Base-by-base conservation (phyloP, 2,329 filamentous ascomycete genomes). In the Cladosporium sp. region DNA sequence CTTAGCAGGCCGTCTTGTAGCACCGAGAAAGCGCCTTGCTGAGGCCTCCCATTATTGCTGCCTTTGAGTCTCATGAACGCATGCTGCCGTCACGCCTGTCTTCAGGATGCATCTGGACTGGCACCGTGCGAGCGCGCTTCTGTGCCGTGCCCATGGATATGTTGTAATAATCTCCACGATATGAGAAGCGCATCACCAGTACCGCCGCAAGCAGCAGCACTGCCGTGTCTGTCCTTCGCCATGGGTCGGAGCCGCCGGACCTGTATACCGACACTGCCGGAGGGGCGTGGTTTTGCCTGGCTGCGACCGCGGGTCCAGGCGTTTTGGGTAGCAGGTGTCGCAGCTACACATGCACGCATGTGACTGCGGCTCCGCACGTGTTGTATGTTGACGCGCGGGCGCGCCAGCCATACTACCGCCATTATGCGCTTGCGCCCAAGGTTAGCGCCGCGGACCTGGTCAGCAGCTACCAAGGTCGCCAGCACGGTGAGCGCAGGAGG, bases 321-420 rank as follows among this genome's bases (percentile, higher is more conserved):
- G 49, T 52, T n/a, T 33, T 29, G 26, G 26, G 14, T 16, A 52
- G 26, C 14, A 52, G 28, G n/a, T 35, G 8, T 50, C n/a, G 46
- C 23, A 50, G n/a, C 29, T 21, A 35, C 35, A 16, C 35, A 40
- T n/a, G 49, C 46, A 37, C 40, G 61, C 61, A 52, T 56, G 61
- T 63, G 61, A 63, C 61, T 52, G 49, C 46, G 60, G 60, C 60
- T 62, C 49, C 28, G 61, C 61, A 63, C 61, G 61, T 63, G 50
- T 63, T 56, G 33, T 56, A 35, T 56, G 55, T 37, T 40, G 61
- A 63, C 61, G 61, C 61, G 61, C 61, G 61, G 40, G 61, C 61
- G 53, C 44, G 55, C 37, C 28, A 63, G 33, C 60, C 29, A 46
- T 63, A 62, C 59, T 55, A 56, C 50, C 29, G 33, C 61, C 40